Percentiles rank a stretch among this genome's conserved stretches.
phyloP scores from a whole-genome alignment of 805 yeast species.

The Kregervanrija pseudodelftensis region DNA sequence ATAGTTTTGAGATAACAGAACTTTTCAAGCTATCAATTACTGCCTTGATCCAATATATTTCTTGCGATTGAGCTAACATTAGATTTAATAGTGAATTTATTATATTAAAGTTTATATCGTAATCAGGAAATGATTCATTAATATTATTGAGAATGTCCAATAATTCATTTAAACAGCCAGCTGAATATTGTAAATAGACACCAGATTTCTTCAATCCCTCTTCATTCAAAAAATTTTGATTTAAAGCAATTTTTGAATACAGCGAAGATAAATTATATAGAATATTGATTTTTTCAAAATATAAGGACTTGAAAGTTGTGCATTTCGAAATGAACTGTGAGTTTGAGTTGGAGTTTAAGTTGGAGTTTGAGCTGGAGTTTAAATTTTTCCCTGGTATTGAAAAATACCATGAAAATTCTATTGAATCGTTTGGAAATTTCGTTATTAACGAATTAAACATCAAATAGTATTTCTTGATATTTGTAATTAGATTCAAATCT shows the following conservation, averaged over 20 bases:
- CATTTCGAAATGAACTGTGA: no score
- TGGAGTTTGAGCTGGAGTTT: slow-evolving; percentile 9
- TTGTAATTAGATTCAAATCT: slow-evolving; percentile 8
- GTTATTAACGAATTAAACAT: slow-evolving; percentile 35
- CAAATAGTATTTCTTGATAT: slow-evolving; percentile 32
- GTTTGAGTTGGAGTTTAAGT: no score
- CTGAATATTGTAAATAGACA: slow-evolving; percentile 58
- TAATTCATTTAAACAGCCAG: slow-evolving; percentile 49
- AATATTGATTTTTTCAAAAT: slow-evolving; percentile 55
- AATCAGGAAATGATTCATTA: slow-evolving; percentile 18
- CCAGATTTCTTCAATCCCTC: slow-evolving; percentile 60
- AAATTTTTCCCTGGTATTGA: slow-evolving; percentile 48
- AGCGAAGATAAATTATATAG: slow-evolving; percentile 64
- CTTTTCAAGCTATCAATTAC: slow-evolving; percentile 43
- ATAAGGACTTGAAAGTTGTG: slow-evolving; percentile 32
- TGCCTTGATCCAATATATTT: slow-evolving; percentile 76
- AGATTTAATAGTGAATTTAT: slow-evolving; percentile 43
- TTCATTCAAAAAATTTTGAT: slow-evolving; percentile 36
- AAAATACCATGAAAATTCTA: slow-evolving; percentile 66
- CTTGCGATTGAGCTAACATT: slow-evolving; percentile 83
- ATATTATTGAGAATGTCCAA: slow-evolving; percentile 9
- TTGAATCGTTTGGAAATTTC: slow-evolving; percentile 59
- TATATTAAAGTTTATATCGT: slow-evolving; percentile 46
- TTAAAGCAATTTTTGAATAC: slow-evolving; percentile 49
- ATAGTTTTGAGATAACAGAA: slow-evolving; percentile 53